Percentiles rank a stretch among this genome's conserved stretches.
These are phyloP conservation scores for Iberis pinnata DNA, from an alignment of 345 rosid species.

Conservation along the genomic window DNA sequence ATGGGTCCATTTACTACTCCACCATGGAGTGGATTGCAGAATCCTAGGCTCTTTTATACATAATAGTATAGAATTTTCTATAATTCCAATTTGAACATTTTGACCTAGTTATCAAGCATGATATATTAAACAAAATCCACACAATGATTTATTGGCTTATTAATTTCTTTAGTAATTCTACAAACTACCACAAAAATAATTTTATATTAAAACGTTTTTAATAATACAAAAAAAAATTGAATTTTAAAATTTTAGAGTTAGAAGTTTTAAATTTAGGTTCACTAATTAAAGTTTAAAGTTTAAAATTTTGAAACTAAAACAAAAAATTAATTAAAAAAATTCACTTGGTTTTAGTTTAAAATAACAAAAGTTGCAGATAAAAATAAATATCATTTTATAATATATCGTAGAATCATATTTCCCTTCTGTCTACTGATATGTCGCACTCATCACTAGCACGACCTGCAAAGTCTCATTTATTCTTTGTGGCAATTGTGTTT, in stretches of 20 bases:
- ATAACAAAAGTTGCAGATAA: background rate
- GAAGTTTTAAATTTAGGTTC: no score
- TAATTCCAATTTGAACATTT: background rate
- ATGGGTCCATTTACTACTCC: conserved; percentile 35
- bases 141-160: no score
- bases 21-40: conserved; percentile 31
- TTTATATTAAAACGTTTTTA: no score
- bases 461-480: conserved; percentile 30
- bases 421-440: conserved; percentile 31
- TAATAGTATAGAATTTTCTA: background rate
- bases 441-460: conserved; percentile 26
- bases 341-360: no score
- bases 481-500: conserved; percentile 24
- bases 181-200: no score
- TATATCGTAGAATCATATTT: conserved; percentile 8
- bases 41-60: background rate
- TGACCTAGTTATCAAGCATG: conserved; percentile 19
- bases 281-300: no score
- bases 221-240: no score
- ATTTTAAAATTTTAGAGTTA: no score
- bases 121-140: background rate
- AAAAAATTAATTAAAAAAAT: no score
- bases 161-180: no score
- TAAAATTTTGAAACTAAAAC: no score
- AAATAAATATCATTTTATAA: background rate